Percentiles rank a stretch among this genome's conserved stretches.
Conservation (phyloP, 192 early-diverging fungal genomes). For the Umbelopsis vinacea region DNA sequence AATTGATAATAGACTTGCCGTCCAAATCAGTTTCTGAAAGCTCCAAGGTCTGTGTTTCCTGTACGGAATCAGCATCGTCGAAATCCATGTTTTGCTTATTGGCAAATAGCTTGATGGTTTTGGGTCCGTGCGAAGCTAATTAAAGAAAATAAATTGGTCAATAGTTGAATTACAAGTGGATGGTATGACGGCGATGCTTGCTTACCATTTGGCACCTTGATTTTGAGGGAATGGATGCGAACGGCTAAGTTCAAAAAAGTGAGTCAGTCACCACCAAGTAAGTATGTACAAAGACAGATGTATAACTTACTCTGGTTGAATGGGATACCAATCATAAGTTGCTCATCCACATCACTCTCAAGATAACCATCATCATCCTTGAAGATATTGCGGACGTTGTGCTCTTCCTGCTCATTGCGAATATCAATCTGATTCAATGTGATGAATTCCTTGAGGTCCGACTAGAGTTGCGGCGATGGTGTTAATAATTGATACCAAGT, state of each 20-base stretch:
- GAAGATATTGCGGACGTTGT: slow-evolving; percentile 79
- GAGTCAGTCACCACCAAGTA: background rate
- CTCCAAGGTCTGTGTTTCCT: slow-evolving; percentile 76
- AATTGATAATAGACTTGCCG: slow-evolving; percentile 65
- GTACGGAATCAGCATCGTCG: slow-evolving; percentile 82
- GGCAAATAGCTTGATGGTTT: slow-evolving; percentile 84
- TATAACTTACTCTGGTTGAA: slow-evolving; percentile 79
- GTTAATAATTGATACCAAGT: too few species aligned
- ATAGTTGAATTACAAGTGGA: background rate
- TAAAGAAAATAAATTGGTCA: background rate
- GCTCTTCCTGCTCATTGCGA: slow-evolving; percentile 83
- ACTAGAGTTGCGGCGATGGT: slow-evolving; percentile 35
- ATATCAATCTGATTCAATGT: slow-evolving; percentile 77
- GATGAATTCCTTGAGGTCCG: slow-evolving; percentile 66
- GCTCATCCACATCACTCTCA: slow-evolving; percentile 96
- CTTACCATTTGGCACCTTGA: slow-evolving; percentile 44
- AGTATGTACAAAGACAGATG: background rate
- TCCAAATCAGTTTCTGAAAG: slow-evolving; percentile 73
- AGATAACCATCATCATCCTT: slow-evolving; percentile 69
- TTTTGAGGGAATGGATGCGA: slow-evolving; percentile 71
- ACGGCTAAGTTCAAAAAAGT: slow-evolving; percentile 45
- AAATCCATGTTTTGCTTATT: slow-evolving; percentile 85
- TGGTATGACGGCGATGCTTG: background rate
- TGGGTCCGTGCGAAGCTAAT: slow-evolving; percentile 73
- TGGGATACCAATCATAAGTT: slow-evolving; percentile 83